These are phyloP conservation scores for Tetracladium setigerum DNA, from an alignment of 495 filamentous ascomycete species.

Conservation along the genomic window DNA sequence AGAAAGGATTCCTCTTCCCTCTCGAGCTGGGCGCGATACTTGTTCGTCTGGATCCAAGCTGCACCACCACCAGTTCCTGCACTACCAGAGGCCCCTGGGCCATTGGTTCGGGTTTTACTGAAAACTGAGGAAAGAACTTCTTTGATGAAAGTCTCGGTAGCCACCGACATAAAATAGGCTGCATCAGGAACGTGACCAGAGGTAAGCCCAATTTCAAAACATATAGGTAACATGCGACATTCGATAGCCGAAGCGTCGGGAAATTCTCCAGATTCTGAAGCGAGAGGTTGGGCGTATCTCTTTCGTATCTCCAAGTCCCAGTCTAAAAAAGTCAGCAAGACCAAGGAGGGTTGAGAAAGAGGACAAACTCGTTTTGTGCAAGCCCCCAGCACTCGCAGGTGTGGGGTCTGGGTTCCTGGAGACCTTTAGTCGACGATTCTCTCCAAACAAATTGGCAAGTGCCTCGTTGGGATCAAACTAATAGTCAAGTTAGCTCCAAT, in stretches of 20 bases:
- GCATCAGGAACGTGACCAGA: conserved; percentile 63
- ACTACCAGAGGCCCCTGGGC: conserved; percentile 49
- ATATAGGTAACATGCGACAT: conserved; percentile 84
- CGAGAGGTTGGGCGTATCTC: conserved; percentile 80
- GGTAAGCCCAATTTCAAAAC: conserved; percentile 84
- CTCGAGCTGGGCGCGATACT: conserved; percentile 64
- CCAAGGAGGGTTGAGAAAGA: not conserved
- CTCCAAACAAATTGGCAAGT: conserved; percentile 53
- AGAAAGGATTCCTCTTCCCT: conserved; percentile 62
- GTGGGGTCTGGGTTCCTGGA: conserved; percentile 51
- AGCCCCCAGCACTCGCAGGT: conserved; percentile 68
- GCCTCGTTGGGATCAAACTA: conserved; percentile 62
- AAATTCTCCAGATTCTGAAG: conserved; percentile 87
- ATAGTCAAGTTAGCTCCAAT: not conserved
- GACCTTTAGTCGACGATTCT: conserved; percentile 63
- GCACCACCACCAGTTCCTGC: conserved; percentile 53
- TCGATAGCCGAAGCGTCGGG: conserved; percentile 74
- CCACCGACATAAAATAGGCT: conserved; percentile 80
- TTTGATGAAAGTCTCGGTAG: conserved; percentile 88
- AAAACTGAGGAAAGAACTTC: conserved; percentile 75
- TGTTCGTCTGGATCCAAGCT: conserved; percentile 69
- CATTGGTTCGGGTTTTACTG: conserved; percentile 70
- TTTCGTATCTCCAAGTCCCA: conserved; percentile 90
- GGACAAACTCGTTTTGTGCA: conserved; percentile 80
- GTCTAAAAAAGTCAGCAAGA: conserved; percentile 38